A percentile compares a stretch with the other conserved stretches of the same genome.
phyloP scores from a whole-genome alignment of 176 grass and related monocot species.

The Stipa capillata region DNA sequence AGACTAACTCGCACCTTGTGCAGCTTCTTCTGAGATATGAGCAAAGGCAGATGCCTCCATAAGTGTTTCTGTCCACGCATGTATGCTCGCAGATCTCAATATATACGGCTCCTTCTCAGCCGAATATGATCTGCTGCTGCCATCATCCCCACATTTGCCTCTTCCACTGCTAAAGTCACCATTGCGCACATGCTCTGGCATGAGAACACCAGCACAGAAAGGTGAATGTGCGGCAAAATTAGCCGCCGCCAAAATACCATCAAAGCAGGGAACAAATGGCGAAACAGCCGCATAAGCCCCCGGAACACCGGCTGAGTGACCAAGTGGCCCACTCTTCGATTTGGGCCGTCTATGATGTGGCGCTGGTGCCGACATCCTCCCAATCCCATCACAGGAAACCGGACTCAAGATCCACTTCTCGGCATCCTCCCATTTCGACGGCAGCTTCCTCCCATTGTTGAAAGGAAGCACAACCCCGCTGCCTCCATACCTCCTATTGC shows the following conservation, averaged over 20 bases:
- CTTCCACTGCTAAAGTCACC: conserved; percentile 36
- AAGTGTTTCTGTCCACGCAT: conserved; percentile 80
- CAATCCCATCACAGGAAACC: conserved; percentile 48
- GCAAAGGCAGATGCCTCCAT: conserved; percentile 90
- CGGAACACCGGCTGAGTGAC: conserved; percentile 32
- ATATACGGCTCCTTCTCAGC: conserved; percentile 59
- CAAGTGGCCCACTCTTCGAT: conserved; percentile 96
- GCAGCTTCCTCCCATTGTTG: conserved; percentile 78
- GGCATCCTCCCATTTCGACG: conserved; percentile 99
- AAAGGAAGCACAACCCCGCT: conserved; percentile 75
- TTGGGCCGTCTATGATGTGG: conserved; percentile 83
- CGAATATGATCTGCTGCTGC: conserved; percentile 39
- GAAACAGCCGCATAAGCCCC: conserved; percentile 51
- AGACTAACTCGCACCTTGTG: conserved; percentile 27
- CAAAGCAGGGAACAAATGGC: conserved; percentile 57
- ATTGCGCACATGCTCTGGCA: conserved; percentile 42
- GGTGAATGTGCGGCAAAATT: conserved; percentile 66
- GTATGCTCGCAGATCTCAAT: conserved; percentile 70
- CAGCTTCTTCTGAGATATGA: conserved; percentile 54
- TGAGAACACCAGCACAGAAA: conserved; percentile 77
- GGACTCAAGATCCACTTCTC: conserved; percentile 99
- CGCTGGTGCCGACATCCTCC: conserved; percentile 48
- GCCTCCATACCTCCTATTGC: conserved; percentile 52
- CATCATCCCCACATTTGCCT: conserved; percentile 27
- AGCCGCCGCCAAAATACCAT: conserved; percentile 37